A percentile compares a stretch with the other conserved stretches of the same genome.
Conservation (phyloP, 805 yeast genomes). For the Danielia reshetovae region DNA sequence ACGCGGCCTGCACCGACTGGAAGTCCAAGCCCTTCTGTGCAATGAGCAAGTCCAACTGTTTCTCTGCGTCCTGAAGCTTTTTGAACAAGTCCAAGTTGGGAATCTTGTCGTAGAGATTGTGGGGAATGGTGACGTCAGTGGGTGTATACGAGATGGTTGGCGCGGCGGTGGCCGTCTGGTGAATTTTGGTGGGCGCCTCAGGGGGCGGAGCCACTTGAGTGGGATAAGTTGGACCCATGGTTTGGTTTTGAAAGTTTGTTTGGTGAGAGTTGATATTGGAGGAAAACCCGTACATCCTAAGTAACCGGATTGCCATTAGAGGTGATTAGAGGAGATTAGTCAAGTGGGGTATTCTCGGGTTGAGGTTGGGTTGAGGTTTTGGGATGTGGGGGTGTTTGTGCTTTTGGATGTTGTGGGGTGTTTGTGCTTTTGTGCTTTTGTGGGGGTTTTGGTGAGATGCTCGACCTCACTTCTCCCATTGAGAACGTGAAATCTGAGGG, state of each 20-base stretch:
- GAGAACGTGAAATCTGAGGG: too few species aligned
- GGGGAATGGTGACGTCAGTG: slow-evolving; percentile 38
- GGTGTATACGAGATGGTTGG: slow-evolving; percentile 42
- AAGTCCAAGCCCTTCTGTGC: slow-evolving; percentile 82
- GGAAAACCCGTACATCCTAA: slow-evolving; percentile 3
- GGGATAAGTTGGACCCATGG: slow-evolving; percentile 13
- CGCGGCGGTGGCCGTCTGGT: slow-evolving; percentile 23
- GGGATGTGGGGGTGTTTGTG: too few species aligned
- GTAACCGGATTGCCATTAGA: too few species aligned
- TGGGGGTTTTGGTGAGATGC: too few species aligned
- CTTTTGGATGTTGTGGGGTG: too few species aligned
- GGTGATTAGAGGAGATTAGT: too few species aligned
- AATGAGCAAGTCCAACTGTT: slow-evolving; percentile 71
- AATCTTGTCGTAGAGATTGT: slow-evolving; percentile 36
- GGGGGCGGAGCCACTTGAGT: slow-evolving; percentile 18
- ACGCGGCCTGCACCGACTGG: slow-evolving; percentile 56
- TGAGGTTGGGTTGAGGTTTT: too few species aligned
- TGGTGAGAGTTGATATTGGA: background rate
- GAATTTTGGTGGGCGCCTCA: slow-evolving; percentile 28
- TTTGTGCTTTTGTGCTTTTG: too few species aligned
- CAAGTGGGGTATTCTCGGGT: too few species aligned
- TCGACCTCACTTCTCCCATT: too few species aligned
- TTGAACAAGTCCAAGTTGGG: slow-evolving; percentile 75
- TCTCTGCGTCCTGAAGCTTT: slow-evolving; percentile 75
- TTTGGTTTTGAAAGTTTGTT: slow-evolving; percentile 3